Conservation (phyloP, 192 early-diverging fungal species). For the Podila epigama region DNA sequence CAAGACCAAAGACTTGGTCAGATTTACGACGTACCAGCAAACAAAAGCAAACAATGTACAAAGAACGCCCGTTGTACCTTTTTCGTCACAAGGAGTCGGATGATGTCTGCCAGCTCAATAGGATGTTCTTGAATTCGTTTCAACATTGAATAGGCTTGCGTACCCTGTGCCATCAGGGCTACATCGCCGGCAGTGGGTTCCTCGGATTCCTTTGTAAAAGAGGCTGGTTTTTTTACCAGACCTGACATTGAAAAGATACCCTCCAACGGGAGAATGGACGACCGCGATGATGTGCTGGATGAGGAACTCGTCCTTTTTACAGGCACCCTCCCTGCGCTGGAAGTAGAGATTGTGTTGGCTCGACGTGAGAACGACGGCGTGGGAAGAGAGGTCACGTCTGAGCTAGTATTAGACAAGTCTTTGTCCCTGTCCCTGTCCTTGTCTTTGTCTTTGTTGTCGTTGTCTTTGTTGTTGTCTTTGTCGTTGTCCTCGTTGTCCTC, state of each 20-base stretch:
- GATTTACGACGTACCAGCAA: constrained; percentile 4
- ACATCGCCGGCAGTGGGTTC: constrained; percentile 44
- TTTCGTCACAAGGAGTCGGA: constrained; percentile 34
- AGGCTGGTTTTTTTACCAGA: constrained; percentile 19
- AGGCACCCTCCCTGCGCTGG: constrained; percentile 4
- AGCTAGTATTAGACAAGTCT: no score
- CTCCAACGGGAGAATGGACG: constrained; percentile 30
- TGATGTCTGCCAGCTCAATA: constrained; percentile 46
- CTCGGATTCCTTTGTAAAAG: constrained; percentile 8
- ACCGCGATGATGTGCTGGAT: constrained; percentile 1
- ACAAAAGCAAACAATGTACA: background rate
- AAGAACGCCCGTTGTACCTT: constrained; percentile 10
- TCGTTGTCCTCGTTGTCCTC: background rate
- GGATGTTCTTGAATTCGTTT: constrained; percentile 46
- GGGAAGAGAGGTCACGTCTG: constrained; percentile 5
- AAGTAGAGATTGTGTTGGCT: constrained; percentile 26
- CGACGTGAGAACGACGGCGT: constrained; percentile 29
- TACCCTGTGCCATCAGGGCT: constrained; percentile 34
- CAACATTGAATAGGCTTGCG: constrained; percentile 29
- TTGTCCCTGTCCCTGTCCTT: no score
- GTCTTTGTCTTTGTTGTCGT: no score
- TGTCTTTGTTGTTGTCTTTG: no score
- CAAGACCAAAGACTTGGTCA: background rate
- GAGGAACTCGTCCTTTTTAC: constrained; percentile 9
- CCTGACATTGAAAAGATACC: constrained; percentile 23